Evolutionary conservation across 148 eudicot genomes (phyloP).

Genomic region (Rhododendron williamsianum): DNA sequence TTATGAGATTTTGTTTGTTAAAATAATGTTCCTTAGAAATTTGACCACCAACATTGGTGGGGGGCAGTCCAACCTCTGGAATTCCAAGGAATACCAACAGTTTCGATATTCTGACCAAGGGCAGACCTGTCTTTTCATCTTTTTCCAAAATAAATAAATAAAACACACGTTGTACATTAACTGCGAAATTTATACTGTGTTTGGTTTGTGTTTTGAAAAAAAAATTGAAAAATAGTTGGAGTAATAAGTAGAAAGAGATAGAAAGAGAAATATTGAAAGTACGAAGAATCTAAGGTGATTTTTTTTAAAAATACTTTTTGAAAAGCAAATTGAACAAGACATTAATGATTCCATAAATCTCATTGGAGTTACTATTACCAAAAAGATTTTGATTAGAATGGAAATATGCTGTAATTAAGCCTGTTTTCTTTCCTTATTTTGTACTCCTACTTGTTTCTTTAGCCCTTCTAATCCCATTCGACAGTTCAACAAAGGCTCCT

Average conservation of each 20-base stretch:
- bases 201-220: too few relatives aligned
- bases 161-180: background rate
- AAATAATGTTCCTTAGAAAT: background rate
- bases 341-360: background rate
- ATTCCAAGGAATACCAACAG: background rate
- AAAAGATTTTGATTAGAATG: background rate
- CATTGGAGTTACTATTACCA: background rate
- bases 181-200: background rate
- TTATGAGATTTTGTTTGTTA: background rate
- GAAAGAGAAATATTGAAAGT: too few relatives aligned
- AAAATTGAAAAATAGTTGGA: too few relatives aligned
- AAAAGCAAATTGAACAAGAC: too few relatives aligned
- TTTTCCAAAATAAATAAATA: background rate
- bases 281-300: too few relatives aligned
- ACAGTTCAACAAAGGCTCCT: conserved; percentile 17
- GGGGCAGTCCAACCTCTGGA: background rate
- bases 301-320: too few relatives aligned
- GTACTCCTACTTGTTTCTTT: background rate
- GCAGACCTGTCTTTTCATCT: background rate
- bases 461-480: background rate
- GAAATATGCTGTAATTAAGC: background rate
- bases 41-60: background rate
- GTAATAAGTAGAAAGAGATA: too few relatives aligned
- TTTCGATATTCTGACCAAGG: background rate
- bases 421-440: background rate